A percentile compares a stretch with the other conserved stretches of the same genome.
phyloP scores from a whole-genome alignment of 2,329 filamentous ascomycete genomes.

The Xylariomycetidae sp. region DNA sequence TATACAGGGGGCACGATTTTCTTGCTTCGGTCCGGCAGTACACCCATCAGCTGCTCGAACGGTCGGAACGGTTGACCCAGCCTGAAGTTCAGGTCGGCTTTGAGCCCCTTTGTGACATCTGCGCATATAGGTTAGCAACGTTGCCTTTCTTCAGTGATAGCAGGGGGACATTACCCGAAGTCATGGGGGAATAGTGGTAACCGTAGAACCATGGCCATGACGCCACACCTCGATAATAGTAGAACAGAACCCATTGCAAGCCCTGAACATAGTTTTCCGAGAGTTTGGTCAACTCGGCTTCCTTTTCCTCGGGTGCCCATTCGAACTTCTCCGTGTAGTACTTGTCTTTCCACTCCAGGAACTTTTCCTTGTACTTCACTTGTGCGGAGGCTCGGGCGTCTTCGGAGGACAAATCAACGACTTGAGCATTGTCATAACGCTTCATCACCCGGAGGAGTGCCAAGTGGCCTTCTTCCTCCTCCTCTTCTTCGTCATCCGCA shows the following conservation, averaged over 20 bases:
- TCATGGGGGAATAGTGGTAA: conserved; percentile 97
- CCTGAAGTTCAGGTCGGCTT: conserved; percentile 83
- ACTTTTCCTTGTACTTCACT: conserved; percentile 83
- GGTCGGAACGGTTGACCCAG: conserved; percentile 93
- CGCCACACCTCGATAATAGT: conserved; percentile 95
- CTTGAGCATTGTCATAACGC: conserved; percentile 83
- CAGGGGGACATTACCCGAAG: conserved; percentile 68
- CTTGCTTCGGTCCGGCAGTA: conserved; percentile 94
- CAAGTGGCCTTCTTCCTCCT: conserved; percentile 72
- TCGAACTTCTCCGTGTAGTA: conserved; percentile 89
- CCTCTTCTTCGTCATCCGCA: conserved; percentile 63
- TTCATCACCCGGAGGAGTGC: conserved; percentile 82
- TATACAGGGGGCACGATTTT: conserved; percentile 86
- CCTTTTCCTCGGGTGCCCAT: conserved; percentile 76
- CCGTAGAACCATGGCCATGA: conserved; percentile 98
- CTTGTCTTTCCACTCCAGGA: conserved; percentile 86
- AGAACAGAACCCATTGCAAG: conserved; percentile 95
- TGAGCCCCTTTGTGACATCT: conserved; percentile 85
- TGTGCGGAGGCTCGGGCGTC: conserved; percentile 75
- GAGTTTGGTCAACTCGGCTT: conserved; percentile 67
- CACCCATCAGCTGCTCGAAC: conserved; percentile 96
- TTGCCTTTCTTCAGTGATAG: no score
- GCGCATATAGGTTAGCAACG: conserved; percentile 13
- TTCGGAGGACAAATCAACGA: conserved; percentile 72
- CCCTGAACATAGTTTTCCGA: conserved; percentile 97